Evolutionary conservation across 1,139 yeast genomes (phyloP), one percentile per base, ranked within the genome.

Genomic region (Scheffersomyces titani): DNA sequence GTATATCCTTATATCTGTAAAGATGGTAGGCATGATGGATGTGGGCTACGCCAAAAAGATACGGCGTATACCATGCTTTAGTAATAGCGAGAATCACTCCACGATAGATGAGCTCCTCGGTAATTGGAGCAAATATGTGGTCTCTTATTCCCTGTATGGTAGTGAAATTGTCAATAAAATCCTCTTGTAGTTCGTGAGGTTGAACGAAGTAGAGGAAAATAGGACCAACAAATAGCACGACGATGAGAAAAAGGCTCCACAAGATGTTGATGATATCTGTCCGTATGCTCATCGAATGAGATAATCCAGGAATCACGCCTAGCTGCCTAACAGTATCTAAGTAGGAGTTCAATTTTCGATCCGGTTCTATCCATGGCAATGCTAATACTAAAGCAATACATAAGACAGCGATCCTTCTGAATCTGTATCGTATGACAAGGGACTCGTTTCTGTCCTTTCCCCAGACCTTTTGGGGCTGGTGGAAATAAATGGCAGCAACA

Each of bases 11-110:
- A 49, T 57, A 58, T 7, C 70, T 65, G 59, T 76, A 78, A 54
- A 84, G 65, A 58, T 87, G 90, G 62, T 80, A 81, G 1, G 87
- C 96, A 70, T 94, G 98, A 69, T 94, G 97, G 19, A 90, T 58
- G 72, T 94, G 99, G 0, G 98, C 98, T n/a, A 91, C 67, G 1
- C 97, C 97, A 75, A 94, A 94, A 61, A 87, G 81, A 20, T 88
- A 66, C 0, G 98, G 97, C 1, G 93, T 81, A 30, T 46, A 46
- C 49, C 49, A 19, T 19, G 49, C 49, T 20, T 46, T n/a, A 7
- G 49, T 46, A 22, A 81, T 69, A 9, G 82, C 77, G 21, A 88
- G 63, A 1, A 89, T 73, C 51, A 89, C 74, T 0, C 91, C 81
- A 3, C 98, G 80, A 70, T 89, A 94, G 7, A 92, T 84, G 44